Base-by-base conservation (phyloP, 805 yeast species). In the Kodamaea lidongshanica region DNA sequence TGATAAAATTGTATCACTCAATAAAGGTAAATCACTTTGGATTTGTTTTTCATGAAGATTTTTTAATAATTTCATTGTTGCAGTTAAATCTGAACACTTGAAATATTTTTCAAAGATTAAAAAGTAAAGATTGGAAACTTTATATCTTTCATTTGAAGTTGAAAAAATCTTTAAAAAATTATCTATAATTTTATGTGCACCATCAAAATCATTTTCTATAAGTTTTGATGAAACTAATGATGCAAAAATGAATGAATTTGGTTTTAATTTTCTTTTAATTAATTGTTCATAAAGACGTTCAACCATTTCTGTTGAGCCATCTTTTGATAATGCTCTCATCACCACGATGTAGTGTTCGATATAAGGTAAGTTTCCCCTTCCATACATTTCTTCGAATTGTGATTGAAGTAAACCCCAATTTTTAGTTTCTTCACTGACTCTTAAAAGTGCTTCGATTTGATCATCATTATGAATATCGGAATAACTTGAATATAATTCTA, bases 291-390 rank as follows among this genome's bases (percentile, higher is more conserved):
- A 79, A 34, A 82, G 55, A 34, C 47, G 52, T 16, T 68, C 70
- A 7, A 71, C 75, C 46, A 65, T 69, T 22, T 50, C 64, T 23
- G 45, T 52, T 40, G 71, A 74, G 7, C 73, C 78, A 19, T 58
- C 48, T 4, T 45, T 39, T 1, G 83, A 77, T 37, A 82, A 54
- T 0, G 81, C 74, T 31, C 61, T 54, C 70, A 82, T 76, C 8
- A 79, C 75, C 11, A 74, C 67, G 3, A 70, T 62, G 46, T 80
- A 81, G 41, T 80, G 84, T 16, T 49, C 45, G 17, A 64, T 53
- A 27, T 65, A 65, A 1, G 83, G 82, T 15, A 72, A 51, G 23
- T 69, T 58, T 2, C 74, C 77, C n/a, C 59, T 50, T 1, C 72
- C 75, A 42, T 72, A 72, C 48, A 71, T 59, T 13, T 59, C 64